Percentiles rank a stretch among this genome's conserved stretches.
Conservation (phyloP, 306 rosid species). For the Gastrolobium villosum region DNA sequence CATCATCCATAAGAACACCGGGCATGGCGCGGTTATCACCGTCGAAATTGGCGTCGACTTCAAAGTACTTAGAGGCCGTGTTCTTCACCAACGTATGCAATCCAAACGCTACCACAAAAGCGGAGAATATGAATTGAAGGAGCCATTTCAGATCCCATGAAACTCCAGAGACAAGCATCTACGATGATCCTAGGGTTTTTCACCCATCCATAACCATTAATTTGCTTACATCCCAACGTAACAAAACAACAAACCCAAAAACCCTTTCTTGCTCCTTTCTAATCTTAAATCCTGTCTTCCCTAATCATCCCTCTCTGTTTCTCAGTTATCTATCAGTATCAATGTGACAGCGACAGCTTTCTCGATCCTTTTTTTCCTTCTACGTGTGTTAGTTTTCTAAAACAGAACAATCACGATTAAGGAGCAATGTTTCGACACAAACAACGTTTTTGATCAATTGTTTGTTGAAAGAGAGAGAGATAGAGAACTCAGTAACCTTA, state of each 20-base stretch:
- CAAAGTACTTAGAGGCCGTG: conserved; percentile 84
- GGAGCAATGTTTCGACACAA: neutral
- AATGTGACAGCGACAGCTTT: neutral
- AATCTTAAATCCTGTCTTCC: neutral
- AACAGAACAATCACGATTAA: neutral
- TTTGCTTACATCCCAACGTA: neutral
- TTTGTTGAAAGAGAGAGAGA: neutral
- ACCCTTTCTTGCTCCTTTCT: too few relatives aligned
- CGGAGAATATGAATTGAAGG: conserved; percentile 62
- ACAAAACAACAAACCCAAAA: too few relatives aligned
- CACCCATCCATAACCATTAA: conserved; percentile 56
- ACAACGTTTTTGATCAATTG: too few relatives aligned
- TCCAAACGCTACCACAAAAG: conserved; percentile 58
- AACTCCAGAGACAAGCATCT: conserved; percentile 80
- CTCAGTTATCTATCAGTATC: neutral
- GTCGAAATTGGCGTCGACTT: conserved; percentile 85
- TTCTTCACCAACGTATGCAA: conserved; percentile 72
- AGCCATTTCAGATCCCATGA: conserved; percentile 81
- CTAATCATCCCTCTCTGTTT: neutral
- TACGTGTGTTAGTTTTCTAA: neutral
- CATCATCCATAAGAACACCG: conserved; percentile 45
- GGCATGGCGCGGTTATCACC: conserved; percentile 59
- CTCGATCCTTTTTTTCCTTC: neutral
- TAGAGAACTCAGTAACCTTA: neutral
- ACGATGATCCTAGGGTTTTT: conserved; percentile 58